Evolutionary conservation across 352 stramenopile species (phyloP).

Genomic region (Saprolegnia parasitica): DNA sequence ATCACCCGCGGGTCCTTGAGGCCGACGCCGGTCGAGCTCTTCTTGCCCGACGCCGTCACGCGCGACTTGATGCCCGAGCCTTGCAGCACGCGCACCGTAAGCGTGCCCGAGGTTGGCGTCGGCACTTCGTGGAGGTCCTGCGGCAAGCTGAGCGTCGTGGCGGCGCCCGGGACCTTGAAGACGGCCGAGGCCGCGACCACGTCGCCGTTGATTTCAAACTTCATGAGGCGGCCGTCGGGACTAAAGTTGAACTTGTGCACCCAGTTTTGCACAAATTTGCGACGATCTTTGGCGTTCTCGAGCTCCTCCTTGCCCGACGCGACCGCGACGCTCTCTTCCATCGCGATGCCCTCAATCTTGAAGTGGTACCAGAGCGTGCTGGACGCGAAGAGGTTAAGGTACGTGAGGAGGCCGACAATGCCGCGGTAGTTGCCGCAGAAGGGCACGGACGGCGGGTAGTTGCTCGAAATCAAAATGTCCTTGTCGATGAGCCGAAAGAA

Average conservation of each 20-base stretch:
- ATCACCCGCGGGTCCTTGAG: constrained; percentile 58
- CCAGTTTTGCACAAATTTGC: constrained; percentile 87
- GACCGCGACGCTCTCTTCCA: constrained; percentile 81
- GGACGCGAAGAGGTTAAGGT: constrained; percentile 75
- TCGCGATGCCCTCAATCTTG: constrained; percentile 74
- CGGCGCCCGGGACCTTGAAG: constrained; percentile 79
- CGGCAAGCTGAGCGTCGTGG: constrained; percentile 79
- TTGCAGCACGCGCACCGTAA: constrained; percentile 79
- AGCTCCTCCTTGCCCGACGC: constrained; percentile 82
- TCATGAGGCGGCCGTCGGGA: constrained; percentile 69
- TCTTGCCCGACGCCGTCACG: constrained; percentile 39
- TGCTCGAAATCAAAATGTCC: constrained; percentile 83
- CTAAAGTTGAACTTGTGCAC: constrained; percentile 89
- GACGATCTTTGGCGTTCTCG: constrained; percentile 74
- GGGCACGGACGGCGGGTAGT: constrained; percentile 83
- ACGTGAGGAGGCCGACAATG: constrained; percentile 60
- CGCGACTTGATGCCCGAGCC: constrained; percentile 71
- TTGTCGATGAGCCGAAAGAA: constrained; percentile 84
- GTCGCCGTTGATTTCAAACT: constrained; percentile 86
- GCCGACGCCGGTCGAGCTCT: constrained; percentile 40
- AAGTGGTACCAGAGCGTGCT: constrained; percentile 83
- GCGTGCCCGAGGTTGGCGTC: constrained; percentile 54
- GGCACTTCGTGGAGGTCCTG: constrained; percentile 86
- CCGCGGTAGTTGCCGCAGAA: constrained; percentile 81
- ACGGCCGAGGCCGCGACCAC: constrained; percentile 81